These are phyloP conservation scores for Schoenoplectus triqueter DNA, from an alignment of 202 grass and related monocot genomes.

Conservation along the genomic window DNA sequence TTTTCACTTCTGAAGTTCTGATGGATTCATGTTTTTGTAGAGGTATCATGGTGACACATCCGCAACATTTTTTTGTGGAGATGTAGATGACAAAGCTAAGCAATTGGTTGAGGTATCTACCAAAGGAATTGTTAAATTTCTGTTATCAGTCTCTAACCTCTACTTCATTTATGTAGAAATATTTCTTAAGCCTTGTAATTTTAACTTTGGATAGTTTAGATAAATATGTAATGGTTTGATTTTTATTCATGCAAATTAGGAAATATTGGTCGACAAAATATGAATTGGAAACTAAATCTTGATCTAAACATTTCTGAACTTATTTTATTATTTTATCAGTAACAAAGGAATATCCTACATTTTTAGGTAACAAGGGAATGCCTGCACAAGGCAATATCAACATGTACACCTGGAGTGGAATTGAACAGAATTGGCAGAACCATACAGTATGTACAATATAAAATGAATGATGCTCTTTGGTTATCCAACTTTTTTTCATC, in stretches of 20 bases:
- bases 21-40: conserved; percentile 46
- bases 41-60: conserved; percentile 99
- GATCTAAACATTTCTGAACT: not conserved
- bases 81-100: conserved; percentile 87
- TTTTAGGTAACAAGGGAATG: conserved; percentile 85
- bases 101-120: conserved; percentile 79
- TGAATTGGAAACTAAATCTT: too few relatives aligned
- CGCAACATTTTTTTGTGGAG: conserved; percentile 82
- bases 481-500: conserved; percentile 5
- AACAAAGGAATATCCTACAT: conserved; percentile 5
- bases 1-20: not conserved
- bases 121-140: not conserved
- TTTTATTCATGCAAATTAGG: too few relatives aligned
- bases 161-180: conserved; percentile 9
- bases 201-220: not conserved
- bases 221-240: too few relatives aligned
- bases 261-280: too few relatives aligned
- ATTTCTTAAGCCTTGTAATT: not conserved
- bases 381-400: conserved; percentile 82
- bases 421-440: conserved; percentile 78
- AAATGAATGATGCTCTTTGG: not conserved
- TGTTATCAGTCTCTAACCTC: not conserved
- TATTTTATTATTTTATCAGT: not conserved
- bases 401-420: conserved; percentile 90
- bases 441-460: conserved; percentile 77